Evolutionary conservation across 805 yeast species (phyloP).

Genomic region (Lachancea cidri): DNA sequence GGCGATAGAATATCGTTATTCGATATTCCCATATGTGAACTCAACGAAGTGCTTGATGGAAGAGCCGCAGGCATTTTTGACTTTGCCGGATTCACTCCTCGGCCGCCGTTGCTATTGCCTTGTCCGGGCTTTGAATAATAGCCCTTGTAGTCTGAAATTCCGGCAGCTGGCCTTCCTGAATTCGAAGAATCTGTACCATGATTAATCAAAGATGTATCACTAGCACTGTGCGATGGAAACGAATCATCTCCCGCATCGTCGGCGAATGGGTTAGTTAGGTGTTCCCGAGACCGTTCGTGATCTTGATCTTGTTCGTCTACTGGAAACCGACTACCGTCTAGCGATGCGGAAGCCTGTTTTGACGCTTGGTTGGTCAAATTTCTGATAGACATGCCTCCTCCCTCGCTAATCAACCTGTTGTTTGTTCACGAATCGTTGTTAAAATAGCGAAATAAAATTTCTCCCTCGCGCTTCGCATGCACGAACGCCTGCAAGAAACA

Average conservation of each 20-base stretch:
- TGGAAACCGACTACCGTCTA: background rate
- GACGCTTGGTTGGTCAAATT: conserved; percentile 15
- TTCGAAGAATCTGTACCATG: conserved; percentile 1
- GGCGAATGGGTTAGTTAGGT: conserved; percentile 11
- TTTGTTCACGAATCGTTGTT: background rate
- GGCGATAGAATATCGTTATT: conserved; percentile 36
- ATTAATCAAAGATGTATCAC: conserved; percentile 11
- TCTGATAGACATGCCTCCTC: conserved; percentile 16
- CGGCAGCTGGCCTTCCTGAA: conserved; percentile 2
- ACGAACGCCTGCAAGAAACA: background rate
- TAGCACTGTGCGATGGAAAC: conserved; percentile 10
- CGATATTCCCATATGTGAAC: conserved; percentile 10
- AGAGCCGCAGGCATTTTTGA: conserved; percentile 6
- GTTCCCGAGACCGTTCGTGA: background rate
- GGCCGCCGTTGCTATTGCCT: conserved; percentile 7
- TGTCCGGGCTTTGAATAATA: conserved; percentile 25
- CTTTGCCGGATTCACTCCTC: no score
- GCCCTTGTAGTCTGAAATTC: conserved; percentile 28
- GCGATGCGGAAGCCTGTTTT: background rate
- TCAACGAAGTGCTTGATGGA: conserved; percentile 12
- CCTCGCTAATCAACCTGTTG: background rate
- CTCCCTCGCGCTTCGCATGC: background rate
- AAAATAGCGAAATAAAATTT: background rate
- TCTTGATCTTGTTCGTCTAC: background rate
- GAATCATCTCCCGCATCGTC: conserved; percentile 11